Conservation (phyloP, 345 rosid genomes). For the Lenwebbia sp. region DNA sequence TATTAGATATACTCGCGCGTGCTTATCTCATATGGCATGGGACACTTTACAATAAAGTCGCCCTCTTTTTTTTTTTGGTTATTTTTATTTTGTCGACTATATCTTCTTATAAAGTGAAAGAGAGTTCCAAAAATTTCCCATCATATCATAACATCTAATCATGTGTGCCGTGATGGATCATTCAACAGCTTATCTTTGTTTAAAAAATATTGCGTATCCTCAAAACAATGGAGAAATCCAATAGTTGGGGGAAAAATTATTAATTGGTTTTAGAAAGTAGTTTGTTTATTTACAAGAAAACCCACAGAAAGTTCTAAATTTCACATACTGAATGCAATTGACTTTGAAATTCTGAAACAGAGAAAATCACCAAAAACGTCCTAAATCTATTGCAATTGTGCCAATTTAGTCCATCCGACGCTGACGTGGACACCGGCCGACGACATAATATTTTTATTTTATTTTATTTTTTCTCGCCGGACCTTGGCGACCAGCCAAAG, state of each 20-base stretch:
- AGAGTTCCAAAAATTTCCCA: background rate
- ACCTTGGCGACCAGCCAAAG: too few relatives aligned
- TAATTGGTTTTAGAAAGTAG: background rate
- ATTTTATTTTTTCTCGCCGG: too few relatives aligned
- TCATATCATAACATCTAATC: background rate
- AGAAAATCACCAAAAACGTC: too few relatives aligned
- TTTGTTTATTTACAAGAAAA: background rate
- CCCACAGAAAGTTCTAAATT: background rate
- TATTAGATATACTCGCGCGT: background rate
- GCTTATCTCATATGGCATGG: background rate
- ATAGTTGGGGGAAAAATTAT: background rate
- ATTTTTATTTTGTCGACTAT: background rate
- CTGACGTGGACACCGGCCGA: too few relatives aligned
- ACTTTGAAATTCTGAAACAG: background rate
- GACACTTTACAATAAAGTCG: background rate
- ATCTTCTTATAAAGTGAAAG: background rate
- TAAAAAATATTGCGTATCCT: background rate
- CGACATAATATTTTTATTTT: too few relatives aligned
- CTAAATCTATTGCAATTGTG: too few relatives aligned
- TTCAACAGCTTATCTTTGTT: background rate
- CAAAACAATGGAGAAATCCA: background rate
- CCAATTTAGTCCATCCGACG: too few relatives aligned
- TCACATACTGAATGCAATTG: background rate
- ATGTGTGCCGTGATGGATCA: background rate
- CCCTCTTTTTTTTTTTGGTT: background rate